Evolutionary conservation across 306 rosid genomes (phyloP).

Genomic region (Gynostemma pentaphyllum): DNA sequence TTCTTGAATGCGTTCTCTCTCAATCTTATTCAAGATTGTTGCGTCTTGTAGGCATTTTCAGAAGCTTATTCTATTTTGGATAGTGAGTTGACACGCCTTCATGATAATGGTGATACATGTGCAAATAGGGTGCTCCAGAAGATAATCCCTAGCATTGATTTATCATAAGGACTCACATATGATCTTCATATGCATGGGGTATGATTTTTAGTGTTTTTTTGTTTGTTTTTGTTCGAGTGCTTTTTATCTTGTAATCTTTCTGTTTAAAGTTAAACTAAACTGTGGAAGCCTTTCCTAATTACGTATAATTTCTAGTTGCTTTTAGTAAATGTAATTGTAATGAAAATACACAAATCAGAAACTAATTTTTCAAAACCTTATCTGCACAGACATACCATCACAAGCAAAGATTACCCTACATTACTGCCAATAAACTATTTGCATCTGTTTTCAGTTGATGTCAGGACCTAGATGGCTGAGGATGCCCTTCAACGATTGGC

Average conservation of each 20-base stretch:
- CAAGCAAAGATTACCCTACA: neutral
- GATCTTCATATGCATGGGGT: conserved; percentile 19
- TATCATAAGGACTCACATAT: conserved; percentile 28
- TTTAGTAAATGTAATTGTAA: neutral
- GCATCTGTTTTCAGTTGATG: neutral
- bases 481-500: neutral
- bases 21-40: neutral
- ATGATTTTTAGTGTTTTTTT: neutral
- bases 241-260: too few species aligned
- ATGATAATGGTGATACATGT: conserved; percentile 32
- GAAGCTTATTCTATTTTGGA: conserved; percentile 78
- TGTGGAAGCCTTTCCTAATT: neutral
- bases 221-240: neutral
- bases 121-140: conserved; percentile 53
- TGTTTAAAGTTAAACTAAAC: too few species aligned
- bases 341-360: too few species aligned
- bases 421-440: neutral
- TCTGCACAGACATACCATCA: neutral
- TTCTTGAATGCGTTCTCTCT: neutral
- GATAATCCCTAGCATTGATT: conserved; percentile 62
- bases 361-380: too few species aligned
- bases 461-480: neutral
- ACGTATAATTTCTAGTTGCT: neutral
- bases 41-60: conserved; percentile 62
- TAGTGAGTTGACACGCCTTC: conserved; percentile 41